Conservation (phyloP, 2,329 filamentous ascomycete species). For the Triangularia verruculosa region DNA sequence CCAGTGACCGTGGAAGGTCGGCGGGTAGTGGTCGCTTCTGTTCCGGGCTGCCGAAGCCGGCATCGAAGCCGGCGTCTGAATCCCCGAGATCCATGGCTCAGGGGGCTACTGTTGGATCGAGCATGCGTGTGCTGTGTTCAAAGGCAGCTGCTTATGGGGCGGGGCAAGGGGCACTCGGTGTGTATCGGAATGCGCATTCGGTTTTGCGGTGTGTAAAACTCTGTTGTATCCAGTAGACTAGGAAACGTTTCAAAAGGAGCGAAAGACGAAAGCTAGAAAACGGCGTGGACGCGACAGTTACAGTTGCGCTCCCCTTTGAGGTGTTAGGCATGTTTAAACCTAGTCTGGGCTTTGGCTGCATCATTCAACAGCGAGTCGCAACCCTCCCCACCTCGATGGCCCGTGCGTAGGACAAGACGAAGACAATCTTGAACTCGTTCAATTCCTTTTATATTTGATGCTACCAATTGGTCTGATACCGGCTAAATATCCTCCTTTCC, state of each 20-base stretch:
- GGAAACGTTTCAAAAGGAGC: neutral
- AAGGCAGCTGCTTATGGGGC: neutral
- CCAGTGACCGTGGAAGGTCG: slow-evolving; percentile 86
- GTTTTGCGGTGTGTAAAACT: neutral
- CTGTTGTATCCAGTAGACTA: neutral
- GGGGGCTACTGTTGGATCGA: slow-evolving; percentile 27
- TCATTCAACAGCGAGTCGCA: slow-evolving; percentile 8
- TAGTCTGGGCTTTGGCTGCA: slow-evolving; percentile 9
- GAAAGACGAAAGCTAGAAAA: slow-evolving; percentile 4
- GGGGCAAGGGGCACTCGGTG: neutral
- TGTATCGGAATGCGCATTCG: neutral
- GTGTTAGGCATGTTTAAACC: slow-evolving; percentile 15
- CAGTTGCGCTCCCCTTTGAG: slow-evolving; percentile 8
- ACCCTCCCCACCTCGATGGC: slow-evolving; percentile 18
- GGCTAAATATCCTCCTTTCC: neutral
- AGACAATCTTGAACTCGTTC: neutral
- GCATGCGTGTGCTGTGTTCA: slow-evolving; percentile 21
- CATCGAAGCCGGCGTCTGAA: slow-evolving; percentile 38
- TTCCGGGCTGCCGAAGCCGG: slow-evolving; percentile 21
- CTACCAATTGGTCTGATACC: neutral
- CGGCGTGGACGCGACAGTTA: slow-evolving; percentile 2
- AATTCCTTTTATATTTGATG: neutral
- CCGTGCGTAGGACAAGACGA: slow-evolving; percentile 14
- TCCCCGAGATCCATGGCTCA: slow-evolving; percentile 59
- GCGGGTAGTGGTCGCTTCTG: slow-evolving; percentile 62